Percentiles rank a stretch among this genome's conserved stretches.
Evolutionary conservation across 164 flowering plant species (phyloP).

Genomic region (Warburgia ugandensis): DNA sequence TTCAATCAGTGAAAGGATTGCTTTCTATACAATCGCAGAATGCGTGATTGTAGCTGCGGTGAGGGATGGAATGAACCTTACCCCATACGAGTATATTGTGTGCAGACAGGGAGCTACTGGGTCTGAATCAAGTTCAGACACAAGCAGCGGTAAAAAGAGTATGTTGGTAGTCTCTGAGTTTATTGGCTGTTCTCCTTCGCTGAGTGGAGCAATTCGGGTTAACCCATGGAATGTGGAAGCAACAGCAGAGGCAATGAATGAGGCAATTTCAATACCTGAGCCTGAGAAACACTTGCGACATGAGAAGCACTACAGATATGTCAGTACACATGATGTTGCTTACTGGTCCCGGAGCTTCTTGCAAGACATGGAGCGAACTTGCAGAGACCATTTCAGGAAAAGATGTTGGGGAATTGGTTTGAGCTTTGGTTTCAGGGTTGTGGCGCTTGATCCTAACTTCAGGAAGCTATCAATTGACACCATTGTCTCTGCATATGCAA

Average conservation of each 20-base stretch:
- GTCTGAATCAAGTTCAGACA: constrained; percentile 27
- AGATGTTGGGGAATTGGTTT: constrained; percentile 76
- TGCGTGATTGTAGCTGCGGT: constrained; percentile 75
- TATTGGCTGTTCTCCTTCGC: constrained; percentile 77
- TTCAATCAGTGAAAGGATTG: constrained; percentile 50
- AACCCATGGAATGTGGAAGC: constrained; percentile 77
- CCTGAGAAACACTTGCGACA: constrained; percentile 72
- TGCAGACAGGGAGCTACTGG: constrained; percentile 48
- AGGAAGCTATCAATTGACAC: constrained; percentile 53
- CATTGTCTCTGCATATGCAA: constrained; percentile 47
- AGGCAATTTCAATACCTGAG: constrained; percentile 58
- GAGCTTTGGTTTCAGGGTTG: constrained; percentile 69
- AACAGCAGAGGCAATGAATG: constrained; percentile 68
- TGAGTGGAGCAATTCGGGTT: constrained; percentile 73
- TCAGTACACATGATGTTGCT: constrained; percentile 73
- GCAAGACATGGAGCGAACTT: constrained; percentile 70
- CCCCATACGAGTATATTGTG: constrained; percentile 67
- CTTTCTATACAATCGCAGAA: constrained; percentile 67
- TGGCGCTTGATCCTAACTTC: constrained; percentile 68
- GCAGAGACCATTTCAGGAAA: constrained; percentile 59
- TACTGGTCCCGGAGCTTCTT: constrained; percentile 70
- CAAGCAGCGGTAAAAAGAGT: constrained; percentile 46
- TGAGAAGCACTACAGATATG: constrained; percentile 69
- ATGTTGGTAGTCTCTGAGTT: constrained; percentile 79
- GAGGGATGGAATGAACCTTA: constrained; percentile 82